Percentiles rank a stretch among this genome's conserved stretches.
phyloP scores from a whole-genome alignment of 2,329 filamentous ascomycete species.

The Penicillium glabrum region DNA sequence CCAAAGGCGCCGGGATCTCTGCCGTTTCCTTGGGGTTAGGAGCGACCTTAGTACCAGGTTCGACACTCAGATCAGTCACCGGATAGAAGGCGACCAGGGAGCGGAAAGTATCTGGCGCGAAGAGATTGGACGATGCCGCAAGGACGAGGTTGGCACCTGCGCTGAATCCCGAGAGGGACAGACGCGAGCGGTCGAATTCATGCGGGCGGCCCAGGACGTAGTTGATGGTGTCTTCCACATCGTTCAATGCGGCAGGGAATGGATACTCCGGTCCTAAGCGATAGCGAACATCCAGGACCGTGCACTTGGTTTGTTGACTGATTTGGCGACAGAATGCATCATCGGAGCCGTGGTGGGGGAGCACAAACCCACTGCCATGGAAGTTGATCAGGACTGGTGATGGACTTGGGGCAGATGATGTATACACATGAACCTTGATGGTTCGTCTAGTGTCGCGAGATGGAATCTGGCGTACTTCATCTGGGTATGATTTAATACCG shows the following conservation, averaged over 20 bases:
- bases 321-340: conserved; percentile 32
- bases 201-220: conserved; percentile 36
- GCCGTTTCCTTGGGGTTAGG: conserved; percentile 21
- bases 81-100: conserved; percentile 37
- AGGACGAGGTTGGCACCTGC: conserved; percentile 45
- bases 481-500: conserved; percentile 5
- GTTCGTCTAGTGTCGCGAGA: conserved; percentile 29
- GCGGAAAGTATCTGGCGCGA: conserved; percentile 31
- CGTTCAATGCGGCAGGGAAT: conserved; percentile 42
- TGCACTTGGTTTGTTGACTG: conserved; percentile 26
- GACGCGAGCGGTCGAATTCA: conserved; percentile 32
- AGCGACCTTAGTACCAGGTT: conserved; percentile 19
- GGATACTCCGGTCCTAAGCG: conserved; percentile 42
- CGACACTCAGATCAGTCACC: conserved; percentile 23
- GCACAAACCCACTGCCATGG: conserved; percentile 36
- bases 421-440: conserved; percentile 35
- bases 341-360: conserved; percentile 33
- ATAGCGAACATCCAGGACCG: conserved; percentile 41
- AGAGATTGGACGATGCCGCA: conserved; percentile 29
- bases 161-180: conserved; percentile 45
- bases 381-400: conserved; percentile 35
- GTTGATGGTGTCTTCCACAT: conserved; percentile 40
- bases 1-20: conserved; percentile 20
- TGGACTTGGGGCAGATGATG: conserved; percentile 15
- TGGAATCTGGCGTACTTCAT: conserved; percentile 30